phyloP scores from a whole-genome alignment of 768 basidiomycete species.

The Mycena alexandri region DNA sequence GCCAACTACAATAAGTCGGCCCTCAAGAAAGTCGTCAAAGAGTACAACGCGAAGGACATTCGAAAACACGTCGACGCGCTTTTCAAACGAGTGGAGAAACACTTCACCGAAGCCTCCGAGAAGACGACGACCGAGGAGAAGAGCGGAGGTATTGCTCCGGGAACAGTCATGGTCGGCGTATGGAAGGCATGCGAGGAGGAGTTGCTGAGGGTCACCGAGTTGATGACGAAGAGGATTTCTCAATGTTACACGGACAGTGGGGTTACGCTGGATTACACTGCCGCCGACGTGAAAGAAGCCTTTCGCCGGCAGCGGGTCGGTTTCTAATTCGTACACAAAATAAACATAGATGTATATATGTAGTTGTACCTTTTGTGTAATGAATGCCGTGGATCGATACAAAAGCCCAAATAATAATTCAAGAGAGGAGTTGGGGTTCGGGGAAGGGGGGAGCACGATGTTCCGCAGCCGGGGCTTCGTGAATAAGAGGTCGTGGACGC shows the following conservation, averaged over 20 bases:
- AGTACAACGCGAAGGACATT: conserved; percentile 89
- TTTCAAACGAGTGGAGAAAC: conserved; percentile 94
- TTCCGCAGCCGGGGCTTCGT: conserved; percentile 34
- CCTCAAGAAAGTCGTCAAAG: conserved; percentile 88
- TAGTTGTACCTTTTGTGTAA: conserved; percentile 31
- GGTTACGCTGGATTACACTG: conserved; percentile 78
- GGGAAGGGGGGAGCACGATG: conserved; percentile 53
- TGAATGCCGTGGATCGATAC: conserved; percentile 8
- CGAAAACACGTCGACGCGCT: conserved; percentile 89
- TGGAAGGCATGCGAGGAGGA: conserved; percentile 95
- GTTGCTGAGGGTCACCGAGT: conserved; percentile 76
- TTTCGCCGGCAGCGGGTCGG: conserved; percentile 72
- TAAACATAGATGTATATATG: conserved; percentile 31
- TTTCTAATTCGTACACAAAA: conserved; percentile 25
- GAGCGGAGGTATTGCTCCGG: conserved; percentile 64
- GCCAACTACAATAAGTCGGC: conserved; percentile 80
- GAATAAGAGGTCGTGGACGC: conserved; percentile 38
- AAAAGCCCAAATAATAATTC: not conserved
- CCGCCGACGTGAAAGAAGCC: conserved; percentile 79
- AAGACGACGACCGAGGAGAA: conserved; percentile 72
- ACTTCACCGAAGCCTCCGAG: conserved; percentile 88
- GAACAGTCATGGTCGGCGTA: conserved; percentile 82
- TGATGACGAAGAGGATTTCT: conserved; percentile 75
- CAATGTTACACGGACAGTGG: conserved; percentile 86
- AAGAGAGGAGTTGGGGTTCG: conserved; percentile 48